phyloP scores from a whole-genome alignment of 139 green algal species.

The Pleodorina starrii region DNA sequence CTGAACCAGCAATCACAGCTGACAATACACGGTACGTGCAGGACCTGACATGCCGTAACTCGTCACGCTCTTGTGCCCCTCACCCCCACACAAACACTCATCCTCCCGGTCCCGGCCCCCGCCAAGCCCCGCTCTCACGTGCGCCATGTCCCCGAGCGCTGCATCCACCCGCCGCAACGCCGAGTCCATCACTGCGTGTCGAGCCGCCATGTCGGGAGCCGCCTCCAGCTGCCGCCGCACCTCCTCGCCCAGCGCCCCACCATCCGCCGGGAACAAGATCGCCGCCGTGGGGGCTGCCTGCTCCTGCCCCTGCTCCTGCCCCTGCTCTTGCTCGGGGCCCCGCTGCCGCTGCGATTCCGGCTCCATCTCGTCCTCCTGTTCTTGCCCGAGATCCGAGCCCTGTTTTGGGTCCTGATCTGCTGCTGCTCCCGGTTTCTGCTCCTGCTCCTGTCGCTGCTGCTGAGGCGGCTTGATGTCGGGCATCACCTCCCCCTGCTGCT shows the following conservation, averaged over 20 bases:
- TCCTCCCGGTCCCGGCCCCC: too few relatives aligned
- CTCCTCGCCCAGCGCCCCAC: neutral
- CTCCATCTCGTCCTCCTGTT: neutral
- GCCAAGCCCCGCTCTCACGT: neutral
- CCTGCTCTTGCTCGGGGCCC: neutral
- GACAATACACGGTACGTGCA: too few relatives aligned
- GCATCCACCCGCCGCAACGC: neutral
- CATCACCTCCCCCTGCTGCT: neutral
- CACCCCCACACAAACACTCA: neutral
- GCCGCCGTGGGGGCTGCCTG: neutral
- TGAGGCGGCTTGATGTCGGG: neutral
- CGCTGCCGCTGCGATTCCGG: neutral
- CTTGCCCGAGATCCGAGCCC: neutral
- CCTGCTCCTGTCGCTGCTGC: neutral
- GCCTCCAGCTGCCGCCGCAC: conserved; percentile 8
- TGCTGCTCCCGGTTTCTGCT: neutral
- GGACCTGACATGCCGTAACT: neutral
- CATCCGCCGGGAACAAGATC: neutral
- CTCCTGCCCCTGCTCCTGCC: neutral
- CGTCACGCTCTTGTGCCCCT: too few relatives aligned
- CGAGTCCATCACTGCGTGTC: neutral
- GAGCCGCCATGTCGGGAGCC: neutral
- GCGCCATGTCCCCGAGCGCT: neutral
- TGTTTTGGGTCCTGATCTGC: neutral
- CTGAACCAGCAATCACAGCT: too few relatives aligned